phyloP scores from a whole-genome alignment of 1,284 basidiomycete species.

The Cutaneotrichosporon cutaneum region DNA sequence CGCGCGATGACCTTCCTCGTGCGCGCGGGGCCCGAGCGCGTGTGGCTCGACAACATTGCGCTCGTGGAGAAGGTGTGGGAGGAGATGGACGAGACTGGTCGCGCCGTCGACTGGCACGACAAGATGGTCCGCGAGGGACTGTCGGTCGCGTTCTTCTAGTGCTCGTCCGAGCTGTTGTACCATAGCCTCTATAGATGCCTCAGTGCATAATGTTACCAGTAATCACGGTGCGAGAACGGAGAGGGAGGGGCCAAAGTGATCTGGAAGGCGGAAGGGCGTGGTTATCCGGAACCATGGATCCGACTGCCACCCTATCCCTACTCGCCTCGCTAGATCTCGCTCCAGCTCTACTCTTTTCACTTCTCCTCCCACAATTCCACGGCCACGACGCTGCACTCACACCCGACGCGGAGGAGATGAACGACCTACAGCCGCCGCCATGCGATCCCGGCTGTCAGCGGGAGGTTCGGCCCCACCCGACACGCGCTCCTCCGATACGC shows the following conservation, averaged over 20 bases:
- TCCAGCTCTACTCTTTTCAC: too few species aligned
- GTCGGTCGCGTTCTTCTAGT: constrained; percentile 35
- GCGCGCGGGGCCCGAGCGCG: constrained; percentile 32
- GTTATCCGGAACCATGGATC: background rate
- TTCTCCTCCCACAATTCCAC: too few species aligned
- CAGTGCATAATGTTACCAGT: background rate
- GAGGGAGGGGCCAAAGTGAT: too few species aligned
- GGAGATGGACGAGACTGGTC: constrained; percentile 34
- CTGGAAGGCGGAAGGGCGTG: too few species aligned
- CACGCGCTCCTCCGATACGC: background rate
- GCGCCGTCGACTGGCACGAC: constrained; percentile 35
- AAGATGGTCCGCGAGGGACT: constrained; percentile 35
- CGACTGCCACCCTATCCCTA: background rate
- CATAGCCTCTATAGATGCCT: background rate
- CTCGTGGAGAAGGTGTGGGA: constrained; percentile 39
- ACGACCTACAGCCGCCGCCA: too few species aligned
- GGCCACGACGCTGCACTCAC: too few species aligned
- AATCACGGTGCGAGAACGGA: too few species aligned
- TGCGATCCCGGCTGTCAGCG: too few species aligned
- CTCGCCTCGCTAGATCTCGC: too few species aligned
- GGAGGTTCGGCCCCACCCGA: background rate
- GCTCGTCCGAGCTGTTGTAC: background rate
- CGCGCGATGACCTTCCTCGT: constrained; percentile 28
- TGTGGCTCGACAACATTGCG: constrained; percentile 38
- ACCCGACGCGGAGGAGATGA: too few species aligned